phyloP scores from a whole-genome alignment of 495 filamentous ascomycete species.

The Lasiosphaeris hirsuta region DNA sequence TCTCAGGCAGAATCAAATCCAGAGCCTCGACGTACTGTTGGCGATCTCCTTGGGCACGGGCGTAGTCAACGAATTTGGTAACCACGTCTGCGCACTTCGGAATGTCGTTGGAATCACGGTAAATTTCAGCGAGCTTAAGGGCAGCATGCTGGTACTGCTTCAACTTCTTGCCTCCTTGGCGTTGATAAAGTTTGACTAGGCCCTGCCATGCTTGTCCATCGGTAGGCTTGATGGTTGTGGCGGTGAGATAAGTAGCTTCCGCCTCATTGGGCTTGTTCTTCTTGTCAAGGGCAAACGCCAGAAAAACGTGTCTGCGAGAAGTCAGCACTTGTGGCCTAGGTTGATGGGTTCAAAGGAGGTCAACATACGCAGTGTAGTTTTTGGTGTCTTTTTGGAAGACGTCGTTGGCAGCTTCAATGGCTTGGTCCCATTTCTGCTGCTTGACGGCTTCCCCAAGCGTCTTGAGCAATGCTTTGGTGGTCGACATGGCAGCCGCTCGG shows the following conservation, averaged over 20 bases:
- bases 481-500: slow-evolving; percentile 39
- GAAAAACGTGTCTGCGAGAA: slow-evolving; percentile 65
- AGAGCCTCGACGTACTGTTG: slow-evolving; percentile 70
- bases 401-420: slow-evolving; percentile 61
- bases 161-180: slow-evolving; percentile 63
- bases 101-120: slow-evolving; percentile 60
- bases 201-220: slow-evolving; percentile 83
- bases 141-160: slow-evolving; percentile 70
- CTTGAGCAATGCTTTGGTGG: slow-evolving; percentile 75
- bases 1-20: slow-evolving; percentile 70
- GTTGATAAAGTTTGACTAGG: slow-evolving; percentile 80
- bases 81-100: slow-evolving; percentile 74
- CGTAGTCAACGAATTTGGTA: slow-evolving; percentile 72
- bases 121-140: slow-evolving; percentile 70
- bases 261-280: slow-evolving; percentile 65
- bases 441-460: slow-evolving; percentile 76
- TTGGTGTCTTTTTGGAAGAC: slow-evolving; percentile 68
- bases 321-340: neutral
- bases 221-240: slow-evolving; percentile 52
- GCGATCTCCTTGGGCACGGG: slow-evolving; percentile 66
- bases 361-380: slow-evolving; percentile 74
- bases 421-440: slow-evolving; percentile 72
- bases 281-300: slow-evolving; percentile 77
- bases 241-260: slow-evolving; percentile 70
- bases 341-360: neutral